Evolutionary conservation across 495 filamentous ascomycete genomes (phyloP).

Genomic region (Xylaria grammica): DNA sequence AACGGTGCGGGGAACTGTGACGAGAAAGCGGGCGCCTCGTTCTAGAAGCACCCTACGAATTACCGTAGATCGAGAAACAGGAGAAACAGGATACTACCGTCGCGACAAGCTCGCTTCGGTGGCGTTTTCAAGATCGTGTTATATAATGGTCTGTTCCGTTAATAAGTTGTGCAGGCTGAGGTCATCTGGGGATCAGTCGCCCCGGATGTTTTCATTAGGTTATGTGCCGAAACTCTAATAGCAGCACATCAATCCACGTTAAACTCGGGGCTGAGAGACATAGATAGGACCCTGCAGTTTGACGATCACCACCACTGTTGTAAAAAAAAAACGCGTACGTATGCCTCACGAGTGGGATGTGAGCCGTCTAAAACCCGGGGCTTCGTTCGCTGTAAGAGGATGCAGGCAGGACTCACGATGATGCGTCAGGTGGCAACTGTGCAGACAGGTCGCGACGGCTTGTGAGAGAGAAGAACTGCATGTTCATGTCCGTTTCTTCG

Average conservation of each 20-base stretch:
- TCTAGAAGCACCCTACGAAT: conserved; percentile 19
- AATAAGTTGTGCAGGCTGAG: background rate
- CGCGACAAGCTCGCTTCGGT: conserved; percentile 6
- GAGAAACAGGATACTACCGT: no score
- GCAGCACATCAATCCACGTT: background rate
- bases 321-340: background rate
- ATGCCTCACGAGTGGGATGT: conserved; percentile 15
- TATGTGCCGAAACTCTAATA: background rate
- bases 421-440: conserved; percentile 22
- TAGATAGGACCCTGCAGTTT: background rate
- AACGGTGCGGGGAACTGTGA: conserved; percentile 10
- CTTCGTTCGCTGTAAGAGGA: conserved; percentile 5
- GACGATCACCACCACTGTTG: background rate
- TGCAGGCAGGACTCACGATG: conserved; percentile 17
- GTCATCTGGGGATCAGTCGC: conserved; percentile 7
- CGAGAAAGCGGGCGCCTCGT: background rate
- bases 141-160: no score
- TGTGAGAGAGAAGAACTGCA: conserved; percentile 10
- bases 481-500: conserved; percentile 14
- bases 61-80: no score
- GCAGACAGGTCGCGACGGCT: conserved; percentile 14
- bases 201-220: background rate
- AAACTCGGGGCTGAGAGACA: background rate
- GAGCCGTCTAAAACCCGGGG: conserved; percentile 3
- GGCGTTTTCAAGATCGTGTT: conserved; percentile 1